A percentile compares a stretch with the other conserved stretches of the same genome.
phyloP scores from a whole-genome alignment of 2,329 filamentous ascomycete species.

The Ophiosphaerella narmari region DNA sequence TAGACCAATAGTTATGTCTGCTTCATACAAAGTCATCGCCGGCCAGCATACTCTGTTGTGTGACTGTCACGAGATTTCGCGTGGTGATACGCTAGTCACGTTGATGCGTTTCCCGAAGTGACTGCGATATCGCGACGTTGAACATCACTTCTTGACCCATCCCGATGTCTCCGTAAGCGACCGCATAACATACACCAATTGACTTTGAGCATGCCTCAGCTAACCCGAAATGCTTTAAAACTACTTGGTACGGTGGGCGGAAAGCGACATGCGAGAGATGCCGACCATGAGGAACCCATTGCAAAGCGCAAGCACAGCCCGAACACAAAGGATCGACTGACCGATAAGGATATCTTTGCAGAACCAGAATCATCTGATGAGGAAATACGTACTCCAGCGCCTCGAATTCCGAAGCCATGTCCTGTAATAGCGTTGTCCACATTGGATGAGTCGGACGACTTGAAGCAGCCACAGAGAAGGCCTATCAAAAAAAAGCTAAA shows the following conservation, averaged over 20 bases:
- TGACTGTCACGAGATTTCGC: too few species aligned
- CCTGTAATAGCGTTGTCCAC: not conserved
- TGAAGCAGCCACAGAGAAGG: slow-evolving; percentile 8
- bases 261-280: slow-evolving; percentile 41
- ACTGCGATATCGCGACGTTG: too few species aligned
- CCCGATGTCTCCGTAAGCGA: not conserved
- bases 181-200: not conserved
- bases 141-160: too few species aligned
- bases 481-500: not conserved
- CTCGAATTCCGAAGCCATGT: slow-evolving; percentile 7
- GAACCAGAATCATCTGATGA: slow-evolving; percentile 32
- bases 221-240: slow-evolving; percentile 10
- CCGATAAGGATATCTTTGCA: slow-evolving; percentile 14
- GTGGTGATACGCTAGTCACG: too few species aligned
- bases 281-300: slow-evolving; percentile 42
- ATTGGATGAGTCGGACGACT: not conserved
- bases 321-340: not conserved
- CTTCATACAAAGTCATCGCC: too few species aligned
- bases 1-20: too few species aligned
- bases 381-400: slow-evolving; percentile 11
- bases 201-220: slow-evolving; percentile 12
- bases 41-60: too few species aligned
- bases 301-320: not conserved
- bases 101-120: too few species aligned
- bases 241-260: slow-evolving; percentile 40